A percentile compares a stretch with the other conserved stretches of the same genome.
Conservation (phyloP, 805 yeast genomes). For the Limtongia smithiae region DNA sequence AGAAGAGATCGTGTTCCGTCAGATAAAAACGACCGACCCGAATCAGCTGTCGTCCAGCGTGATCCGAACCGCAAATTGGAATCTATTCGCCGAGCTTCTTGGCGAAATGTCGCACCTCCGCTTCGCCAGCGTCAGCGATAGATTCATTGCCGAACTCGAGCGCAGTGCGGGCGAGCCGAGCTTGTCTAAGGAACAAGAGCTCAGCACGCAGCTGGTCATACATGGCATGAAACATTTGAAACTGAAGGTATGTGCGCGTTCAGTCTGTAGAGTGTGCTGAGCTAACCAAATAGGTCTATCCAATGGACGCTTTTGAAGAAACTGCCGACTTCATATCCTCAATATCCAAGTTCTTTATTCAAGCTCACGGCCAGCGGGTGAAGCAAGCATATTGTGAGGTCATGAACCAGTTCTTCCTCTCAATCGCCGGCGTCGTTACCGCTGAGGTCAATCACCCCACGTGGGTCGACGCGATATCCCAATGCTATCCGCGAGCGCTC, state of each 20-base stretch:
- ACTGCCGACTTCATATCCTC: conserved; percentile 87
- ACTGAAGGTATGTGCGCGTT: conserved; percentile 45
- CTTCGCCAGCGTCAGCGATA: conserved; percentile 82
- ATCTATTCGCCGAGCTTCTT: conserved; percentile 77
- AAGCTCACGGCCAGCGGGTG: conserved; percentile 61
- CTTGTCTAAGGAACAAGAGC: conserved; percentile 48
- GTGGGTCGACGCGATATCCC: conserved; percentile 79
- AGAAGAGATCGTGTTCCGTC: conserved; percentile 91
- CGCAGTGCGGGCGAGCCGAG: conserved; percentile 42
- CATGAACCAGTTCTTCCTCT: conserved; percentile 65
- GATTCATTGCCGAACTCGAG: conserved; percentile 90
- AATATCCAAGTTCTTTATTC: conserved; percentile 73
- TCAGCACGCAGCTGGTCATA: conserved; percentile 67
- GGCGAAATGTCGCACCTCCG: conserved; percentile 88
- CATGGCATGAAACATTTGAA: conserved; percentile 88
- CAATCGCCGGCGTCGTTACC: conserved; percentile 78
- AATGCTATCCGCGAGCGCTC: conserved; percentile 51
- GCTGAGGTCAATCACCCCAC: conserved; percentile 96
- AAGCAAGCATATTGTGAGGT: conserved; percentile 82
- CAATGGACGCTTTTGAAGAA: conserved; percentile 87
- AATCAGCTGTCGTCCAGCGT: conserved; percentile 57
- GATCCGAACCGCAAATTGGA: conserved; percentile 91
- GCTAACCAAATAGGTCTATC: conserved; percentile 56
- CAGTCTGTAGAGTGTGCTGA: not conserved
- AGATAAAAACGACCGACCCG: conserved; percentile 84